Evolutionary conservation across 2,329 filamentous ascomycete genomes (phyloP), one percentile per base, ranked within the genome.

Genomic region (Orbilia javanica): DNA sequence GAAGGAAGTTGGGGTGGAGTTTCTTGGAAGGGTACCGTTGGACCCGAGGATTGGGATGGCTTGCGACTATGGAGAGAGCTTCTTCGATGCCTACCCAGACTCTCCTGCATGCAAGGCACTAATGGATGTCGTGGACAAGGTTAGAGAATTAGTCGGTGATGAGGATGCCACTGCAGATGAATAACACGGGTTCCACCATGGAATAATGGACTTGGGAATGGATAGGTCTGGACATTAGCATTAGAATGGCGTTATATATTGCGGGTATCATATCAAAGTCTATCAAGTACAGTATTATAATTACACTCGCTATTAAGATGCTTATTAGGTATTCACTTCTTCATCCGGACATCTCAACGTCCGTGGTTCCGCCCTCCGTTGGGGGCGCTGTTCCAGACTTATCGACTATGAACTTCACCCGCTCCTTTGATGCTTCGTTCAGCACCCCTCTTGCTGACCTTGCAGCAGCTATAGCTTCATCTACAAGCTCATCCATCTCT

Each of bases 31-130:
- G 11, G 94, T 99, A 11, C 96, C 96, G 42, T 85, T 99, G 65
- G 96, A 99, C 82, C 95, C 96, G 2, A 87, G 95, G 79, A 97
- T 99, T 81, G 93, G 96, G 7, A 96, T 97, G 92, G 92, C 94
- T 1, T 97, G 95, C 83, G 96, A 99, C 84, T 97, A 93, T 84
- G 96, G 96, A 4, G 96, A 99, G 88, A 97, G 94, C 84, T 99
- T 96, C 85, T 92, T 98, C 82, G 94, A 98, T 82, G 91, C 90
- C 25, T 99, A 93, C 84, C 93, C 95, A 0, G 94, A 98, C 81
- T 97, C 93, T 81, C 95, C 96, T 36, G 94, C 96, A 0, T 97
- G 93, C 82, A 86, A 88, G 81, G 94, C 95, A 2, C 89, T 99
- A 78, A 91, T 90, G 85, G 87, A 87, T 39, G 94, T 99, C 55